Evolutionary conservation across 768 basidiomycete species (phyloP).

Genomic region (Podaxis mareebaensis): DNA sequence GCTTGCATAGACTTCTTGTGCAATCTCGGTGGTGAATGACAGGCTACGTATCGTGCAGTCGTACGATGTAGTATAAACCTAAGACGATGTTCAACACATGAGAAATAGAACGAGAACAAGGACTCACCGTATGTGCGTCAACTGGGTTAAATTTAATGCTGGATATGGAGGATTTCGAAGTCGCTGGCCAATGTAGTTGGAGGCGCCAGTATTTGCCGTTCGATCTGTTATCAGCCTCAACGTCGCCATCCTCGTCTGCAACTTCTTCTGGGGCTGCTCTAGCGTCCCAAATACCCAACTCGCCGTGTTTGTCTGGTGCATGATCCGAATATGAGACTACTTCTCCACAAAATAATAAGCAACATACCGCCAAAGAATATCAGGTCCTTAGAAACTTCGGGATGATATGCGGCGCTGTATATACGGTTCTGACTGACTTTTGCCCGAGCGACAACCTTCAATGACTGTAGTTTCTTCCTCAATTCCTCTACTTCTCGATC

Average conservation of each 20-base stretch:
- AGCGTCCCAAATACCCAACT: slow-evolving; percentile 86
- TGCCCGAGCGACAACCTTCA: slow-evolving; percentile 74
- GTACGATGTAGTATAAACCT: slow-evolving; percentile 84
- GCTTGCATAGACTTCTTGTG: slow-evolving; percentile 66
- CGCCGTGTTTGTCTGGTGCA: slow-evolving; percentile 73
- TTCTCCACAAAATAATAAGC: not conserved
- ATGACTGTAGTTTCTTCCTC: slow-evolving; percentile 48
- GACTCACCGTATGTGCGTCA: slow-evolving; percentile 67
- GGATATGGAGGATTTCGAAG: slow-evolving; percentile 77
- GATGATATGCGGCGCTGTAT: slow-evolving; percentile 81
- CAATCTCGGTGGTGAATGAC: slow-evolving; percentile 72
- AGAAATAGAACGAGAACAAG: not conserved
- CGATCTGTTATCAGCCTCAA: slow-evolving; percentile 43
- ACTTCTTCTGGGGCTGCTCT: slow-evolving; percentile 66
- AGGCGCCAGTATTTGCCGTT: slow-evolving; percentile 80
- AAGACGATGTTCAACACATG: slow-evolving; percentile 5
- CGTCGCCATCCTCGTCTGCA: slow-evolving; percentile 63
- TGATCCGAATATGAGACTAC: slow-evolving; percentile 1
- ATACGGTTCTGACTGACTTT: slow-evolving; percentile 77
- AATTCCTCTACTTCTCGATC: slow-evolving; percentile 52
- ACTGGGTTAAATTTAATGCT: slow-evolving; percentile 76
- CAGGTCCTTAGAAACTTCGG: slow-evolving; percentile 75
- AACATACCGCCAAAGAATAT: slow-evolving; percentile 81
- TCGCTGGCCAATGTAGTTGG: slow-evolving; percentile 84
- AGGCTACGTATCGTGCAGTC: slow-evolving; percentile 76